Conservation (phyloP, 768 basidiomycete species). For the Clitopilus hobsonii region DNA sequence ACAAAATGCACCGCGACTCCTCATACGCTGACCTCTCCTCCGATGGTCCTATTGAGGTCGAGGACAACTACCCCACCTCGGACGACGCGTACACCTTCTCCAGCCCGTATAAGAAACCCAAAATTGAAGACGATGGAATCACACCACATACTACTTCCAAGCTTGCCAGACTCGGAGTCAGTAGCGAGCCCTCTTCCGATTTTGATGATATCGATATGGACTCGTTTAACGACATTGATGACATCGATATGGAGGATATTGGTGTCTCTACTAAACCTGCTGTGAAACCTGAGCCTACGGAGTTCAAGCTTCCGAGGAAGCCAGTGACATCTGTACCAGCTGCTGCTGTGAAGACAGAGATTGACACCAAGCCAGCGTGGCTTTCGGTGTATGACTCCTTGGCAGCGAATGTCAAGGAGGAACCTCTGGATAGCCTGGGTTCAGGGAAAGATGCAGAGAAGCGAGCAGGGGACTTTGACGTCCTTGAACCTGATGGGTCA, state of each 20-base stretch:
- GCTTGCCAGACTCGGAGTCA: conserved; percentile 55
- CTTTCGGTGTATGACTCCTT: conserved; percentile 73
- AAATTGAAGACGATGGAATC: conserved; percentile 31
- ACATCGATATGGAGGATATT: conserved; percentile 32
- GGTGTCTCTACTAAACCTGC: conserved; percentile 23
- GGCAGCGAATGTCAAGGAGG: conserved; percentile 39
- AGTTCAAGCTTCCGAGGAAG: conserved; percentile 20
- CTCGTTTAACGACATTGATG: conserved; percentile 57
- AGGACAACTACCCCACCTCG: conserved; percentile 29
- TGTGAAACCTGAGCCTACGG: conserved; percentile 25
- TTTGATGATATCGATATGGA: conserved; percentile 59
- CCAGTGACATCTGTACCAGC: too few relatives aligned
- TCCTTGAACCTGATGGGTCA: conserved; percentile 79
- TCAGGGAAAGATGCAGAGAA: conserved; percentile 18
- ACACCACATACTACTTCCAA: conserved; percentile 55
- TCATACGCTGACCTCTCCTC: conserved; percentile 40
- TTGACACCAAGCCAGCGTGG: conserved; percentile 55
- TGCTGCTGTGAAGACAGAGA: conserved; percentile 33
- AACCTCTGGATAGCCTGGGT: conserved; percentile 49
- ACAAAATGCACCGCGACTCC: conserved; percentile 28
- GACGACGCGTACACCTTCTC: conserved; percentile 54
- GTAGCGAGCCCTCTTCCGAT: conserved; percentile 38
- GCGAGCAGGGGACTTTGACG: conserved; percentile 41
- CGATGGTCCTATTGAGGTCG: conserved; percentile 38
- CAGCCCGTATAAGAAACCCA: conserved; percentile 69